phyloP scores from a whole-genome alignment of 768 basidiomycete genomes.

The Tulasnella sp. region DNA sequence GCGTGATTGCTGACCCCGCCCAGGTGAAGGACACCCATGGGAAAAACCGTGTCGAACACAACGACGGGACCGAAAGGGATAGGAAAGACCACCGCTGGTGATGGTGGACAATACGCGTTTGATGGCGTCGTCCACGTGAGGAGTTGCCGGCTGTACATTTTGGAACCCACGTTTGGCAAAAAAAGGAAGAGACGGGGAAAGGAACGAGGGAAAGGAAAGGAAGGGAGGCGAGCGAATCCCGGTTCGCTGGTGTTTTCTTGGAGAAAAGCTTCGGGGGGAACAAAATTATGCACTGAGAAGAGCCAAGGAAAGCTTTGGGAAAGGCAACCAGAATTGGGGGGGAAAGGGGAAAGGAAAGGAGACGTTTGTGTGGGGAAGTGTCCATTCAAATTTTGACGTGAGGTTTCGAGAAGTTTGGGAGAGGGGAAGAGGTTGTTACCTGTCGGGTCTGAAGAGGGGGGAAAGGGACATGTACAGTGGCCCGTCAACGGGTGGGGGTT shows the following conservation, averaged over 20 bases:
- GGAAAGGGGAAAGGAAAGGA: neutral
- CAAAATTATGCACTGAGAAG: neutral
- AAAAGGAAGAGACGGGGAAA: neutral
- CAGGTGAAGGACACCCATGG: neutral
- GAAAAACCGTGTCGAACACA: neutral
- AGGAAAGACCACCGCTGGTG: neutral
- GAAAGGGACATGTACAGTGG: neutral
- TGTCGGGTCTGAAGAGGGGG: neutral
- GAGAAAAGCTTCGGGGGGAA: neutral
- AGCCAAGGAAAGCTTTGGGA: neutral
- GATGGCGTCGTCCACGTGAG: neutral
- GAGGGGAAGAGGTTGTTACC: neutral
- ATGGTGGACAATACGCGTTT: neutral
- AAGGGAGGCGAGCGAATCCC: neutral
- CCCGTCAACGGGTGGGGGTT: constrained; percentile 1
- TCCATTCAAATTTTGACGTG: constrained; percentile 4
- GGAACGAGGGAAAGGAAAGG: neutral
- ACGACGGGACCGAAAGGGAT: neutral
- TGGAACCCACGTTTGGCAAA: neutral
- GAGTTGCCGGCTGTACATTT: neutral
- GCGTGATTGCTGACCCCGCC: neutral
- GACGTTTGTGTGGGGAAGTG: neutral
- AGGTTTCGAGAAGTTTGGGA: neutral
- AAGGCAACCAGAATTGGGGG: neutral
- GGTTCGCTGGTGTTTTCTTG: neutral